Conservation (phyloP, 140 eudicot species). For the Anethum foeniculum region DNA sequence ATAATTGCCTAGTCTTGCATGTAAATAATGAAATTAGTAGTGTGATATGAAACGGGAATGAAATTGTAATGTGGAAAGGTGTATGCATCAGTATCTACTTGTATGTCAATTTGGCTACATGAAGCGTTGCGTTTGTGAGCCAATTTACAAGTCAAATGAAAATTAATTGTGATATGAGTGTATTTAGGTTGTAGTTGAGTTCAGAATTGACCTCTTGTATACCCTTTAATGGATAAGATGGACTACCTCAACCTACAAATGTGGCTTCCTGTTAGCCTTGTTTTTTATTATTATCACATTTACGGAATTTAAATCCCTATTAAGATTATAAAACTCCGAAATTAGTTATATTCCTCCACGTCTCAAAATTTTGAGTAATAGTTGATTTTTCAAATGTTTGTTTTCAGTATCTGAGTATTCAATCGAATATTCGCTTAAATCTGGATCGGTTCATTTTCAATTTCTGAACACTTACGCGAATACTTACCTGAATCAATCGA, state of each 20-base stretch:
- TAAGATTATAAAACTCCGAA: no score
- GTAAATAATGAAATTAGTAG: neutral
- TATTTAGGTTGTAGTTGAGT: conserved; percentile 2
- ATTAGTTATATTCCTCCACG: no score
- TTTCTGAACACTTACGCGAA: no score
- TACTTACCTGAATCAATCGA: no score
- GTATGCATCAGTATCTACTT: neutral
- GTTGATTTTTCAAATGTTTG: no score
- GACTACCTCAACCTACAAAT: neutral
- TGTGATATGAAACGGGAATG: neutral
- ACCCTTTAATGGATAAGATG: neutral
- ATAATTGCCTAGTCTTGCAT: neutral
- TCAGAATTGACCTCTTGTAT: neutral
- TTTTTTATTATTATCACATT: neutral
- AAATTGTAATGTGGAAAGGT: neutral
- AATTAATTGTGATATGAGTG: neutral
- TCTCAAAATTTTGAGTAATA: no score
- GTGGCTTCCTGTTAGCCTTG: neutral
- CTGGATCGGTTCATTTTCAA: no score
- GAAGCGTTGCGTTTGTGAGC: neutral
- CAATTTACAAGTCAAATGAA: neutral
- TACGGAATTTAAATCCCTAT: no score
- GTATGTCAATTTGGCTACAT: neutral
- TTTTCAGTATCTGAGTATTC: no score
- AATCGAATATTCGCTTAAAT: no score